These are phyloP conservation scores for Ascocoryne sarcoides DNA, from an alignment of 2,329 filamentous ascomycete species.

Conservation along the genomic window DNA sequence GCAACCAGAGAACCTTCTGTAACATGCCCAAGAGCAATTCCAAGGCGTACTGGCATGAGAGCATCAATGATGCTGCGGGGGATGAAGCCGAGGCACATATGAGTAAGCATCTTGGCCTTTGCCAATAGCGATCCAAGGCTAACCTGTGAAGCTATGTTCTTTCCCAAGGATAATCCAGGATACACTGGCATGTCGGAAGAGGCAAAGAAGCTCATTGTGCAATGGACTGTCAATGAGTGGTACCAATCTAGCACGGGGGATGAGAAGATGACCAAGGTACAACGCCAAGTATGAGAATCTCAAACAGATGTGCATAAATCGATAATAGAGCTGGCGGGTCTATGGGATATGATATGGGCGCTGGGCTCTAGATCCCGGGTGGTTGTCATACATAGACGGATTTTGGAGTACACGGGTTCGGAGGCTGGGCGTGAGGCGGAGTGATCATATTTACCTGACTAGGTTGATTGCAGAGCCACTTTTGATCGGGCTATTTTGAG, in stretches of 20 bases:
- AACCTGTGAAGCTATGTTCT: conserved; percentile 55
- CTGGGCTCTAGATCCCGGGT: too few species aligned
- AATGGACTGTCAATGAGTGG: conserved; percentile 59
- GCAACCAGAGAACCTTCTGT: conserved; percentile 78
- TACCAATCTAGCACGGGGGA: conserved; percentile 44
- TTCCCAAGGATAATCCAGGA: conserved; percentile 60
- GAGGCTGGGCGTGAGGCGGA: too few species aligned
- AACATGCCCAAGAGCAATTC: conserved; percentile 55
- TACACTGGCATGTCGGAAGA: conserved; percentile 59
- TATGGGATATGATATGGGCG: too few species aligned
- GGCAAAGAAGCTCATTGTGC: conserved; percentile 54
- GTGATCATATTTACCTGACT: too few species aligned
- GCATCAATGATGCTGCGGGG: conserved; percentile 67
- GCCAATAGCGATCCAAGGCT: not conserved
- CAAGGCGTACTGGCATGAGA: conserved; percentile 55
- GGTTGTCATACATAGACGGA: too few species aligned
- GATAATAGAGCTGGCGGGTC: too few species aligned
- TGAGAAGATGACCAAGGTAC: not conserved
- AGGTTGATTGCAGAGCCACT: too few species aligned
- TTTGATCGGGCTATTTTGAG: too few species aligned
- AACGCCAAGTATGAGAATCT: too few species aligned
- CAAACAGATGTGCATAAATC: too few species aligned
- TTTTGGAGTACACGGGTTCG: too few species aligned
- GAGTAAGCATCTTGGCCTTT: conserved; percentile 34
- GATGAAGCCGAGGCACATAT: conserved; percentile 81